Base-by-base conservation (phyloP, 2,329 filamentous ascomycete species). In the Paradendryphiella salina region DNA sequence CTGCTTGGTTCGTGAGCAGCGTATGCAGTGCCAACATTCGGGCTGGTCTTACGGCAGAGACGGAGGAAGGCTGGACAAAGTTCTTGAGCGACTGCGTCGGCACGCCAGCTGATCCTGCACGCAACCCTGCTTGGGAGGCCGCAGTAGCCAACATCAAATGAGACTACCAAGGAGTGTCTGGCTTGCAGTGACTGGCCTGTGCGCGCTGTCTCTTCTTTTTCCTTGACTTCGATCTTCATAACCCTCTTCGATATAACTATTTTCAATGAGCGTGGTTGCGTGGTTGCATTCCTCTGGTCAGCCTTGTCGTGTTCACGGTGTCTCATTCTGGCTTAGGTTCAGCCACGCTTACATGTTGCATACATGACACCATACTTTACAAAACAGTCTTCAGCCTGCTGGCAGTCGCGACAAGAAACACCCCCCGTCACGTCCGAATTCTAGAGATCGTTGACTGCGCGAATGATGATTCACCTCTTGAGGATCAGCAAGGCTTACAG, bases 1-100 rank as follows among this genome's bases (percentile, higher is more conserved):
- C 79, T 2, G 80, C 82, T 6, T 87, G 85, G 85, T 87, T 82
- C 63, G 64, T 85, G 41, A 78, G 68, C 10, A 80, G 76, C 0
- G 75, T 85, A 65, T 87, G 85, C 64, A 64, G 58, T 1, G 60
- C 63, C 0, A 67, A 61, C n/a, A 73, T 82, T 20, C 70, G 77
- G 44, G 33, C 63, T 3, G 75, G 70, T 2, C 64, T 87, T 45
- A 72, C 74, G 45, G 63, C 63, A n/a, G 81, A 78, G 0, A 76
- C 74, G 0, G 62, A 78, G 60, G 71, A 66, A 0, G 83, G 81
- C 0, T 86, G 79, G 75, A 54, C 75, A 49, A 69, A 64, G 17
- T 87, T 84, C 69, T 68, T 86, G 54, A 77, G 65, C 3, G 58
- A 65, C 1, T 87, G 84, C 70, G 75, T 86, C 33, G 75, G 75